Evolutionary conservation across 495 filamentous ascomycete genomes (phyloP), one percentile per base, ranked within the genome.

Genomic region (Penicillium salamii): DNA sequence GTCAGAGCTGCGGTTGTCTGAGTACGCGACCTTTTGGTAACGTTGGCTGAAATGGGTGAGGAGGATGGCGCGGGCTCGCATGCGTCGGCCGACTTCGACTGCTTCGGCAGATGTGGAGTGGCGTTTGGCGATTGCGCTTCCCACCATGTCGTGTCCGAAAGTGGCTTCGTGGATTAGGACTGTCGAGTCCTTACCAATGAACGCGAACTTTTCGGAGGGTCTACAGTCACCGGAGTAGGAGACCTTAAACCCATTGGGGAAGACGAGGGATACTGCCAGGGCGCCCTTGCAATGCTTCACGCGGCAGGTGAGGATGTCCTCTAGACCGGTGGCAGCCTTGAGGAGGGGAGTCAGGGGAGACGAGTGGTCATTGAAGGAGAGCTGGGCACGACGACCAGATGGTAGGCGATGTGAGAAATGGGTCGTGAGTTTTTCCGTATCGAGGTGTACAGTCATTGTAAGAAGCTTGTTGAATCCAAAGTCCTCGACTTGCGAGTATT

Each of bases 1-100:
- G 2, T 31, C 46, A 5, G 23, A 6, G 38, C 45, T 24, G 26
- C 42, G 19, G 23, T 65, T 52, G 28, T 70, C 58, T 4, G 68
- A 24, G 11, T 52, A 21, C 14, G 49, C 53, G 19, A 92, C 59
- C 70, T 97, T 96, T 58, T 90, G 88, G 67, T 98, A 98, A n/a
- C 93, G 76, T 66, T 98, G 93, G 24, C 83, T 88, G 69, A 98
- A 98, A 69, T 98, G 93, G 18, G 95, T 97, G 34, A 98, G 74
- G 46, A 97, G 57, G 14, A 91, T 80, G 17, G 85, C 72, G 43
- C 79, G 76, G 1, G 91, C 92, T 12, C 77, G 59, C 95, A 98
- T 98, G 21, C 67, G 67, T 20, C 75, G 77, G 19, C 84, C 95
- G 5, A 97, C 78, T 33, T 75, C 79, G 12, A 98, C 73, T 12